Conservation (phyloP, 108 stramenopile species). For the Nannochloropsis salina region DNA sequence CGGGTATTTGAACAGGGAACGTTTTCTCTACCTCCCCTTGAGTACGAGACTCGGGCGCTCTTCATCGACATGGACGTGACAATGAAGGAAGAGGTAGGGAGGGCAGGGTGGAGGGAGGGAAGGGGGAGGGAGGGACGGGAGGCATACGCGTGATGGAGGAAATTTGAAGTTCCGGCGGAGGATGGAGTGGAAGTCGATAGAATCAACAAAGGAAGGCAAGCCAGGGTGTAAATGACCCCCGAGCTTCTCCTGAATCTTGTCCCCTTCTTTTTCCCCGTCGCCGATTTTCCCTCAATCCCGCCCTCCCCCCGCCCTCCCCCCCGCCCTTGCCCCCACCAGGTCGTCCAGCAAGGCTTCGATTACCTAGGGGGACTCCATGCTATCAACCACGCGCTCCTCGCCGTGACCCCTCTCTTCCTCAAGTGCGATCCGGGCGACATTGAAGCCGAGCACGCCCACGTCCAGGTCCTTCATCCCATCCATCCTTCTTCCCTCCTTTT, state of each 20-base stretch:
- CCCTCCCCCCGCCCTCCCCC: neutral
- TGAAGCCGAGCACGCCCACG: constrained; percentile 52
- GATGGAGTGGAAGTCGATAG: no score
- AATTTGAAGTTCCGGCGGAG: no score
- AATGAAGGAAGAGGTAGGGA: constrained; percentile 37
- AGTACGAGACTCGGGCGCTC: constrained; percentile 78
- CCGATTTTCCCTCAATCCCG: no score
- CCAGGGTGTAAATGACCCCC: neutral
- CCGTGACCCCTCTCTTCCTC: constrained; percentile 79
- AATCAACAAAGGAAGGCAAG: neutral
- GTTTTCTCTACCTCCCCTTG: constrained; percentile 75
- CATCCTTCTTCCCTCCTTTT: no score
- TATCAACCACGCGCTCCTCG: constrained; percentile 76
- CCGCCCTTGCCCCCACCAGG: neutral
- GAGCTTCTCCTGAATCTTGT: neutral
- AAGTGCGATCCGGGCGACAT: constrained; percentile 68
- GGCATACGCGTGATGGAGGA: no score
- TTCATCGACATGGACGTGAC: constrained; percentile 72
- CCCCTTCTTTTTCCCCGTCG: no score
- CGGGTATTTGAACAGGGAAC: constrained; percentile 56
- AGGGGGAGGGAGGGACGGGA: constrained; percentile 79
- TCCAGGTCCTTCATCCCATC: constrained; percentile 29
- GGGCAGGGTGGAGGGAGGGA: constrained; percentile 54
- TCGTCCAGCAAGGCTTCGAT: neutral
- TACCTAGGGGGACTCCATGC: constrained; percentile 72